Base-by-base conservation (phyloP, 345 rosid species). In the Durio zibethinus region DNA sequence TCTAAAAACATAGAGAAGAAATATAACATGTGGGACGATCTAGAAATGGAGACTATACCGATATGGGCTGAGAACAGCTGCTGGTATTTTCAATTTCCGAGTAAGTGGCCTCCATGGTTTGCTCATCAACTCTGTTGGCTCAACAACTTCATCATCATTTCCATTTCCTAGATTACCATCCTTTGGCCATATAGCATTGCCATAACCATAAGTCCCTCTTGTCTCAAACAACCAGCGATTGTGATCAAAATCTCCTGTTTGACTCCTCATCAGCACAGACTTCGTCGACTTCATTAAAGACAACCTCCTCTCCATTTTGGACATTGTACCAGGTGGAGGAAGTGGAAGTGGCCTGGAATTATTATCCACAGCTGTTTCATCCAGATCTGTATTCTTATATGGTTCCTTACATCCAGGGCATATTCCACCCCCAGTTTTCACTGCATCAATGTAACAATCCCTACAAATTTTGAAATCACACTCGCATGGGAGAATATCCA, bases 81-180 rank as follows among this genome's bases (percentile, higher is more conserved):
- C 99, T 77, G 99, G 98, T 66, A 95, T 95, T 85, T 90, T 91
- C 43, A 95, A 77, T 82, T 95, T 95, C 81, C 99, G 79, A 11
- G 97, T 95, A 59, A 95, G 98, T 18, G 99, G 99, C 83, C 94
- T 88, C 99, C 99, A 95, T 7, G 99, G 98, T 80, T 89, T 93
- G 84, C 53, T 90, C 90, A 95, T 86, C 87, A 95, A 84, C 67
- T 92, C 96, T 56, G 87, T 83, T 4, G 92, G 88, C 78, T 92
- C 97, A 68, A 47, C 82, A 80, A 78, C 85, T 4, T 89, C 94
- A 65, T 88, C 91, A 69, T 87, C 93, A 36, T 90, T 83, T 15
- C 84, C 93, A 62, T 82, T 88, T 60, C 93, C 97, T 42, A 91
- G 82, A 73, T 88, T 90, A n/a, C 95, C 98, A 31, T 93, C 99